Evolutionary conservation across 2,329 filamentous ascomycete species (phyloP).

Genomic region (Aspergillus sp.): DNA sequence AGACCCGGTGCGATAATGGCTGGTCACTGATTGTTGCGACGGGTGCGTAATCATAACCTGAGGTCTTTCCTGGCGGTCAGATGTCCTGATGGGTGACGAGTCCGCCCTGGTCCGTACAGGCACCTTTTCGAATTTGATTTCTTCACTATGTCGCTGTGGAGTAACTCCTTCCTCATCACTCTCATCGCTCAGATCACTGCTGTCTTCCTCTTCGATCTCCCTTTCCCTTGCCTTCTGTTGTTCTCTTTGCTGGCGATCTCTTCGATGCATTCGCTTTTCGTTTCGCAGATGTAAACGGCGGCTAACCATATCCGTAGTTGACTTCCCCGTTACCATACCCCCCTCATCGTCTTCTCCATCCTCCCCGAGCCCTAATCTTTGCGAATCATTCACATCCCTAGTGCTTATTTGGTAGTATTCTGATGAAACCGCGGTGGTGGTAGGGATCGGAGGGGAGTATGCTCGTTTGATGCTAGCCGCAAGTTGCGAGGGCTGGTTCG

Average conservation of each 20-base stretch:
- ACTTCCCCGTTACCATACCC: slow-evolving; percentile 62
- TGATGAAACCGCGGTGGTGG: slow-evolving; percentile 54
- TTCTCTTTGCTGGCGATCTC: slow-evolving; percentile 46
- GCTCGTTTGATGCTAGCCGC: slow-evolving; percentile 60
- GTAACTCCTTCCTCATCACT: slow-evolving; percentile 62
- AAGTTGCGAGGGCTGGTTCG: slow-evolving; percentile 39
- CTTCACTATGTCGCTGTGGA: slow-evolving; percentile 66
- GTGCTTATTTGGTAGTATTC: slow-evolving; percentile 60
- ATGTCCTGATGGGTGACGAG: slow-evolving; percentile 75
- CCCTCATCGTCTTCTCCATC: slow-evolving; percentile 62
- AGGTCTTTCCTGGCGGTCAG: slow-evolving; percentile 44
- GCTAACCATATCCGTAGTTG: slow-evolving; percentile 57
- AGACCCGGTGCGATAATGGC: slow-evolving; percentile 54
- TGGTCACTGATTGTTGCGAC: slow-evolving; percentile 48
- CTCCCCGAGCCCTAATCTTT: slow-evolving; percentile 29
- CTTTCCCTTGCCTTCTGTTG: slow-evolving; percentile 53
- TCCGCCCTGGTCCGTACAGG: slow-evolving; percentile 81
- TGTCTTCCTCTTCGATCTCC: slow-evolving; percentile 63
- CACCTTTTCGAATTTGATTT: slow-evolving; percentile 97
- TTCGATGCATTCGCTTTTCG: slow-evolving; percentile 32
- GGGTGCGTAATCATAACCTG: slow-evolving; percentile 58
- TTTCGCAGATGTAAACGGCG: slow-evolving; percentile 37
- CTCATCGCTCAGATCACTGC: slow-evolving; percentile 65
- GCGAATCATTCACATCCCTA: slow-evolving; percentile 30
- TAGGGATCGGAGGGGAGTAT: slow-evolving; percentile 67